Evolutionary conservation across 345 rosid species (phyloP).

Genomic region (Citrus cavaleriei): DNA sequence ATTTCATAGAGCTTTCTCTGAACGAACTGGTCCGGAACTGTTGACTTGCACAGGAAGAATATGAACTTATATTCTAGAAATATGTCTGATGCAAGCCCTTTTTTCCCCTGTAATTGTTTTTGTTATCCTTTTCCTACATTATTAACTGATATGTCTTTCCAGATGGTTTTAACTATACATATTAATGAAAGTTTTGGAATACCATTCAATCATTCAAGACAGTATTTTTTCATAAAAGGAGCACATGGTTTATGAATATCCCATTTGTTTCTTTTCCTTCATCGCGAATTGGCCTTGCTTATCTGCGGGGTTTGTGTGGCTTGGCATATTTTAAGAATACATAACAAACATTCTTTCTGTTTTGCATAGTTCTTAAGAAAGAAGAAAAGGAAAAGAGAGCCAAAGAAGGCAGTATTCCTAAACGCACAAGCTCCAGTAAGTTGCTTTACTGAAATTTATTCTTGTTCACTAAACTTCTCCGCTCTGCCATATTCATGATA

Average conservation of each 20-base stretch:
- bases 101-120: neutral
- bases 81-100: neutral
- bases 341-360: slow-evolving; percentile 1
- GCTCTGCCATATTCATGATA: slow-evolving; percentile 3
- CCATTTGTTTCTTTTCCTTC: neutral
- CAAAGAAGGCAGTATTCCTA: slow-evolving; percentile 52
- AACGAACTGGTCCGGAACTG: neutral
- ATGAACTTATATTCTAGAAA: neutral
- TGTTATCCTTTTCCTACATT: neutral
- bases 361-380: slow-evolving; percentile 61
- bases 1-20: neutral
- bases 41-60: neutral
- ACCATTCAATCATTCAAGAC: neutral
- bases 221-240: neutral
- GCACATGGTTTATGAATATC: neutral
- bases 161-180: neutral
- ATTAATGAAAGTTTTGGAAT: neutral
- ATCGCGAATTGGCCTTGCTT: neutral
- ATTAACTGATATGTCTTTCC: neutral
- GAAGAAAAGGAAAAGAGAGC: slow-evolving; percentile 83
- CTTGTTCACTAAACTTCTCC: neutral
- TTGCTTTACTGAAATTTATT: slow-evolving; percentile 10
- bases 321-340: neutral
- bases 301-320: neutral
- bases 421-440: slow-evolving; percentile 40